Evolutionary conservation across 768 basidiomycete genomes (phyloP).

Genomic region (Boletellus emodensis): DNA sequence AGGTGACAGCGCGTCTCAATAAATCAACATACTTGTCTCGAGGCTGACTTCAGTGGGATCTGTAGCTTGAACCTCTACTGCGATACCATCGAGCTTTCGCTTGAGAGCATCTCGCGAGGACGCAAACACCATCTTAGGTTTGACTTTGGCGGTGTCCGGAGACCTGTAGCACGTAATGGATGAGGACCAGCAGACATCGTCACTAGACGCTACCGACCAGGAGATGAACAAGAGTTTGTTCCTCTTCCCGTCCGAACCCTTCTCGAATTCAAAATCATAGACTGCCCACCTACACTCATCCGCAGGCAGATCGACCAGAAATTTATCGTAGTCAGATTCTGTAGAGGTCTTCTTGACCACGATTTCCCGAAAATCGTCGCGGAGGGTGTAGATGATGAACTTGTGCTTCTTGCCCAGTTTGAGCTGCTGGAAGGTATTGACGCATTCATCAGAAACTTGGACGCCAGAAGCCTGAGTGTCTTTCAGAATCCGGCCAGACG

Average conservation of each 20-base stretch:
- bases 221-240: conserved; percentile 84
- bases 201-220: conserved; percentile 61
- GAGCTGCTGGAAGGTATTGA: conserved; percentile 9
- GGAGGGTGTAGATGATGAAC: conserved; percentile 83
- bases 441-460: conserved; percentile 52
- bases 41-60: conserved; percentile 67
- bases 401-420: conserved; percentile 54
- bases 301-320: conserved; percentile 69
- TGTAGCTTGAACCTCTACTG: conserved; percentile 83
- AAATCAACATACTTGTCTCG: conserved; percentile 53
- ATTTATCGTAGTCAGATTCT: conserved; percentile 59
- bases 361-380: conserved; percentile 59
- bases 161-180: conserved; percentile 49
- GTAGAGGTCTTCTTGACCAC: conserved; percentile 63
- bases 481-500: background rate
- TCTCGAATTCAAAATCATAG: conserved; percentile 85
- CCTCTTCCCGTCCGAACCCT: conserved; percentile 55
- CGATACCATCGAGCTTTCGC: conserved; percentile 71
- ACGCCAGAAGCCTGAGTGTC: conserved; percentile 33
- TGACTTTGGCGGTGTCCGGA: conserved; percentile 81
- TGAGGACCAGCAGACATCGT: background rate
- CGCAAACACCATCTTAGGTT: conserved; percentile 92
- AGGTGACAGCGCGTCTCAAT: background rate
- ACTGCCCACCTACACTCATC: conserved; percentile 79
- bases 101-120: conserved; percentile 83